Conservation (phyloP, 2,329 filamentous ascomycete genomes). For the Aureobasidium sp. region DNA sequence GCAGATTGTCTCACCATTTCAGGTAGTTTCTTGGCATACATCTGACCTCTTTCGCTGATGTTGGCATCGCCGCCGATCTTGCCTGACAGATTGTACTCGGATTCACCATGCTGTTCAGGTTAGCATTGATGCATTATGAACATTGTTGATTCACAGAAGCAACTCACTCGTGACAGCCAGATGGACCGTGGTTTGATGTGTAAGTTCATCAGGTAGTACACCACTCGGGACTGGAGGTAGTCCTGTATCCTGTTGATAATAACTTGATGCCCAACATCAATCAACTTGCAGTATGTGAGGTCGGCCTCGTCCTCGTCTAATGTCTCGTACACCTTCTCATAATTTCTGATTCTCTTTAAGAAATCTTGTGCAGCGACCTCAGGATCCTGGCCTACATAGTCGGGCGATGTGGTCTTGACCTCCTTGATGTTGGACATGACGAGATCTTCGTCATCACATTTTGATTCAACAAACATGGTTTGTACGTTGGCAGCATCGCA, state of each 20-base stretch:
- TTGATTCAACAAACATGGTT: conserved; percentile 92
- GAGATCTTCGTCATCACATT: conserved; percentile 88
- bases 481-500: conserved; percentile 72
- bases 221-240: conserved; percentile 89
- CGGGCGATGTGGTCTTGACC: conserved; percentile 92
- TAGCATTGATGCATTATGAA: background rate
- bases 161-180: conserved; percentile 75
- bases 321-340: conserved; percentile 93
- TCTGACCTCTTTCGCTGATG: conserved; percentile 75
- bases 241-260: conserved; percentile 98
- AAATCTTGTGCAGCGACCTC: conserved; percentile 88
- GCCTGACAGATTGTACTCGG: conserved; percentile 79
- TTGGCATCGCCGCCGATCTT: conserved; percentile 89
- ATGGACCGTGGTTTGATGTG: conserved; percentile 96
- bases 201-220: conserved; percentile 97
- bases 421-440: conserved; percentile 98
- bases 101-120: conserved; percentile 66
- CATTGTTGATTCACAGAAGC: background rate
- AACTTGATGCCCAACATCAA: conserved; percentile 90
- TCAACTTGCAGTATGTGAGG: conserved; percentile 93
- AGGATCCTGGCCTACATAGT: conserved; percentile 90
- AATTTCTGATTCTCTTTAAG: conserved; percentile 87
- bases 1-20: conserved; percentile 78
- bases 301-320: conserved; percentile 82
- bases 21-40: conserved; percentile 78